A percentile compares a stretch with the other conserved stretches of the same genome.
These are phyloP conservation scores for Penicillium crustosum DNA, from an alignment of 2,329 filamentous ascomycete genomes.

Conservation along the genomic window DNA sequence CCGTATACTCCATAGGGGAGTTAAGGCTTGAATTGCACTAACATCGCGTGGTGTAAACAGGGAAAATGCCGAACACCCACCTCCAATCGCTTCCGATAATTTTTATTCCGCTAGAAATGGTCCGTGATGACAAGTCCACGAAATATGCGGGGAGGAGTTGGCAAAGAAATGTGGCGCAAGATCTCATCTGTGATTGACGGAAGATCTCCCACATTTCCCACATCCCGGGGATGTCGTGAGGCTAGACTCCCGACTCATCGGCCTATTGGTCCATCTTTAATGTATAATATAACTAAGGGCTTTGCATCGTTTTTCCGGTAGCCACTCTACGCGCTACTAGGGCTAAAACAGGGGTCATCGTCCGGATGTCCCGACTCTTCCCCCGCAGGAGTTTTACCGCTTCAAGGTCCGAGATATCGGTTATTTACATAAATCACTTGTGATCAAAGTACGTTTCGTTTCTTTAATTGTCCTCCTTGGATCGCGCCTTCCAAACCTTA, in stretches of 20 bases:
- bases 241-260: background rate
- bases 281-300: background rate
- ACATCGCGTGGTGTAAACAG: background rate
- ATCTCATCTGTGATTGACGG: conserved; percentile 23
- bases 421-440: background rate
- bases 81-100: background rate
- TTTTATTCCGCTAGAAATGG: background rate
- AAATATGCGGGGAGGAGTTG: background rate
- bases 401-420: conserved; percentile 17
- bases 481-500: background rate
- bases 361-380: conserved; percentile 6
- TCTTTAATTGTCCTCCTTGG: background rate
- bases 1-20: background rate
- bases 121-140: background rate
- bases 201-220: conserved; percentile 9
- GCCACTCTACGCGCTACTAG: background rate
- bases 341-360: background rate
- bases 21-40: background rate
- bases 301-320: background rate
- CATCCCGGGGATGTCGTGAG: background rate
- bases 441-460: background rate
- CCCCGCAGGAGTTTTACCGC: conserved; percentile 37
- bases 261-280: background rate
- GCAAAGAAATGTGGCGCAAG: background rate
- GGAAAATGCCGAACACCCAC: background rate